Evolutionary conservation across 768 basidiomycete species (phyloP), one percentile per base, ranked within the genome.

Genomic region (Panellus pusillus): DNA sequence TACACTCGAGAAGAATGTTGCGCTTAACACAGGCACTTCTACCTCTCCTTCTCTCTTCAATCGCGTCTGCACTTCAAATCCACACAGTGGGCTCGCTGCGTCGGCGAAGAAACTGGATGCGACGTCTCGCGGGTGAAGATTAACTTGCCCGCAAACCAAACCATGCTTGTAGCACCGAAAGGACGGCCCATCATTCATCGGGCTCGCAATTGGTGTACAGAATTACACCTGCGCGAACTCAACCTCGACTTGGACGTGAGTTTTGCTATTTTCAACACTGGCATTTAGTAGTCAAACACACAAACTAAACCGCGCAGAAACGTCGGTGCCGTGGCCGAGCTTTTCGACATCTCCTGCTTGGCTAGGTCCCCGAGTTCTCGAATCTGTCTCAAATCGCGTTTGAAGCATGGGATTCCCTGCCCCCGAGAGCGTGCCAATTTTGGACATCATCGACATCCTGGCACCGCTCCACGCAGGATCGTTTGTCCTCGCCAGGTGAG

Each of bases 331-430:
- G 57, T 79, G 17, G 76, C 73, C 6, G 77, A 81, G 59, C 66
- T 84, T 7, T 79, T 80, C 65, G 84, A 85, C 61, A 70, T 75
- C 36, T 81, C 81, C 0, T 82, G 82, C 66, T 51, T 81, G 24
- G 65, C 62, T 48, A 63, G 61, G n/a, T 66, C 68, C 57, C 69
- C 15, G 44, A 59, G 12, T 76, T 71, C 54, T 38, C 63, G 24
- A 54, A 32, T 9, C 47, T 73, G 47, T 69, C 75, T 27, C 66
- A 74, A 29, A 13, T 52, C 0, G 70, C 66, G 3, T 68, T 50
- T 31, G 47, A 40, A 4, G 48, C 52, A 2, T 73, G 73, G 73
- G 43, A 63, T 19, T 38, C 27, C 15, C 53, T 62, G 8, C 58
- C 62, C 6, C 18, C 50, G 8, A 64, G 31, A 14, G 65, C 6